Percentiles rank a stretch among this genome's conserved stretches.
These are phyloP conservation scores for Picea sitchensis DNA, from an alignment of 75 land plant genomes.

Conservation along the genomic window DNA sequence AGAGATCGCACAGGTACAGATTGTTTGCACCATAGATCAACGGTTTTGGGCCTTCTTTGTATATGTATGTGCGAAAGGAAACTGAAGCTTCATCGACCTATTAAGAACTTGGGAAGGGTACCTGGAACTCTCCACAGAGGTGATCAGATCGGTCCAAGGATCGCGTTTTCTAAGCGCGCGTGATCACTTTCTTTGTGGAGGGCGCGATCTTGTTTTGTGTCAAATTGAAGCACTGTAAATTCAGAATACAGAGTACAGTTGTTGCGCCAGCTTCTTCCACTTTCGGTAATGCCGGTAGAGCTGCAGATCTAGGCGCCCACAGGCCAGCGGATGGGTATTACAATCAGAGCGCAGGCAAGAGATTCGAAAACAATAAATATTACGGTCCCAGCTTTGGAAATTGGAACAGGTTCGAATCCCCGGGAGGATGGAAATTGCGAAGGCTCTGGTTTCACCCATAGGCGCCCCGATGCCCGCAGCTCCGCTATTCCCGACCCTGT, in stretches of 20 bases:
- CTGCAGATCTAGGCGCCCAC: not conserved
- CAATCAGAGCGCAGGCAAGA: not conserved
- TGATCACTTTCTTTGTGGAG: too few relatives aligned
- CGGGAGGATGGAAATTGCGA: conserved; percentile 10
- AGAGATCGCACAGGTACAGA: too few relatives aligned
- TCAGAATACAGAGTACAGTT: not conserved
- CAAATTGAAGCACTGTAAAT: not conserved
- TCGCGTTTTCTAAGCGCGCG: too few relatives aligned
- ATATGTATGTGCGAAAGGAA: too few relatives aligned
- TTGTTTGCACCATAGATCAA: too few relatives aligned
- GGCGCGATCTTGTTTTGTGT: not conserved
- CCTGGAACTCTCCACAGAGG: too few relatives aligned
- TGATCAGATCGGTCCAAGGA: too few relatives aligned
- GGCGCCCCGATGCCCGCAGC: conserved; percentile 13
- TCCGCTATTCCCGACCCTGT: conserved; percentile 36
- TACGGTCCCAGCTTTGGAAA: conserved; percentile 20
- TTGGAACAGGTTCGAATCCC: conserved; percentile 15
- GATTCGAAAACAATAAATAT: conserved; percentile 8
- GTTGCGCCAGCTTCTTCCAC: conserved; percentile 3
- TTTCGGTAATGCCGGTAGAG: not conserved
- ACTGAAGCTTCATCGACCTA: too few relatives aligned
- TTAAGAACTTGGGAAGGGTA: too few relatives aligned
- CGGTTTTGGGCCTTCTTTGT: too few relatives aligned
- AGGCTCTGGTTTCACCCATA: not conserved
- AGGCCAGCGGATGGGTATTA: conserved; percentile 5